Base-by-base conservation (phyloP, 1,284 basidiomycete genomes). In the Naganishia sp. region DNA sequence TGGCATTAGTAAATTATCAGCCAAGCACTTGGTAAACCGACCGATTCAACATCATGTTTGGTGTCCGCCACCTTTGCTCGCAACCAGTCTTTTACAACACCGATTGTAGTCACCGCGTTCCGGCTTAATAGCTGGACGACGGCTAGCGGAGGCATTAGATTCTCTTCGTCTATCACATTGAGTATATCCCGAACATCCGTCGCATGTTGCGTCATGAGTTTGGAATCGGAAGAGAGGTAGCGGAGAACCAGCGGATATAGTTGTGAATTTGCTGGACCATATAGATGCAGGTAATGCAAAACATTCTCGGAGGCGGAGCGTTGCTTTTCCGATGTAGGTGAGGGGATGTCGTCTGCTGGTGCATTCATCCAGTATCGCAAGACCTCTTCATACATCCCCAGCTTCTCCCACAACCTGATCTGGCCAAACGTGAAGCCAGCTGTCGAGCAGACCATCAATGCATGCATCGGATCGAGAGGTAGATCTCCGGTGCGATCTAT, bases 351-450 rank as follows among this genome's bases (percentile, higher is more conserved):
- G 9, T 31, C 64, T 21, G 25, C 15, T 17, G 42, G 43, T n/a
- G 39, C 25, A 47, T 67, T 41, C 84, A 95, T 95, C 87, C 89
- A 94, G 81, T 91, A 94, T 23, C 93, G 85, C 32, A 99, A 74
- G 45, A 98, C 87, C 70, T 97, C 94, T 73, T 98, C 96, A 77
- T 92, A 92, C 94, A 98, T 94, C 2, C 90, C 93, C 82, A 94
- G 83, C 63, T 86, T 87, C 80, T 98, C 95, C 89, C 94, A 98
- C 0, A 99, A 82, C 10, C 90, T 81, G 0, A 98, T 88, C 11
- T 96, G 83, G 0, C 95, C 95, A 0, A 86, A 85, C 0, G 88
- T 92, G 75, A 93, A 97, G 3, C 82, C 83, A 42, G 85, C 84
- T 50, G 88, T 90, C 6, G 93, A 90, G 80, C 94, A 99, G 0